Evolutionary conservation across 306 rosid species (phyloP).

Genomic region (Malus domestica): ASM211411v1 NC_041804.1:10053001-10053500

Average conservation of each 20-base stretch:
- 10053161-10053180: neutral
- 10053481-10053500: conserved; percentile 89
- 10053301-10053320: neutral
- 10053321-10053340: neutral
- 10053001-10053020: conserved; percentile 73
- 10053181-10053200: neutral
- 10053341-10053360: neutral
- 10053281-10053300: neutral
- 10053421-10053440: conserved; percentile 90
- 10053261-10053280: conserved; percentile 68
- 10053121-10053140: neutral
- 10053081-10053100: neutral
- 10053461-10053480: conserved; percentile 80
- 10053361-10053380: neutral
- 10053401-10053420: conserved; percentile 10
- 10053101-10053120: neutral
- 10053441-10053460: conserved; percentile 77
- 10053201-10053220: conserved; percentile 1
- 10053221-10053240: conserved; percentile 94
- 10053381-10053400: conserved; percentile 9
- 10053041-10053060: conserved; percentile 32
- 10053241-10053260: conserved; percentile 98
- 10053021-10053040: conserved; percentile 98
- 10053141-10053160: neutral
- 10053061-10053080: conserved; percentile 13